These are phyloP conservation scores for Aspergillus puulaauensis DNA, from an alignment of 2,329 filamentous ascomycete genomes.

Conservation along the genomic window DNA sequence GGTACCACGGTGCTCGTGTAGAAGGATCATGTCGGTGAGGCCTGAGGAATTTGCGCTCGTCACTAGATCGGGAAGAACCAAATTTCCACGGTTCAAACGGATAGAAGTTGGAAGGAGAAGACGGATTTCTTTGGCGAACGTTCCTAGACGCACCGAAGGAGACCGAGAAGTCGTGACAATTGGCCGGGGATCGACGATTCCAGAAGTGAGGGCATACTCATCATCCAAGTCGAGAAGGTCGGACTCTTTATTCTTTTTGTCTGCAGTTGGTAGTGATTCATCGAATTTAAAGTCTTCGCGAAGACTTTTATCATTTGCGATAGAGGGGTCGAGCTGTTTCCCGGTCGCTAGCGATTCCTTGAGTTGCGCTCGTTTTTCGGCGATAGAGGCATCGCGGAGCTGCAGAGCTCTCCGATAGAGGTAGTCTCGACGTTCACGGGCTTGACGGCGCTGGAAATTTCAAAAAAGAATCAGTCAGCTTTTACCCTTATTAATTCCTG, in stretches of 20 bases:
- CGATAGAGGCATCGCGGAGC: constrained; percentile 86
- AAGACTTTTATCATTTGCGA: constrained; percentile 82
- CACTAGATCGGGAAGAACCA: constrained; percentile 83
- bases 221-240: constrained; percentile 83
- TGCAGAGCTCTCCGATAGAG: constrained; percentile 87
- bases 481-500: neutral
- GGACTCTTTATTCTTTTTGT: constrained; percentile 70
- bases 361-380: constrained; percentile 84
- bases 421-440: constrained; percentile 78
- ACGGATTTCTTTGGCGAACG: constrained; percentile 90
- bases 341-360: constrained; percentile 84
- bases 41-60: constrained; percentile 76
- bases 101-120: constrained; percentile 81
- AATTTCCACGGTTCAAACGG: constrained; percentile 85
- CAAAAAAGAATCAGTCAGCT: neutral
- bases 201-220: constrained; percentile 88
- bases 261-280: constrained; percentile 67
- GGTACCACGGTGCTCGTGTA: constrained; percentile 90
- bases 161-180: constrained; percentile 89
- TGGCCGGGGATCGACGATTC: constrained; percentile 83
- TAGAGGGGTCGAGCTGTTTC: constrained; percentile 75
- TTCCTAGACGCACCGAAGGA: constrained; percentile 77
- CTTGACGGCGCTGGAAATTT: constrained; percentile 62
- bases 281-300: constrained; percentile 92
- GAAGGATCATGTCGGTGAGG: constrained; percentile 78